Evolutionary conservation across 495 filamentous ascomycete genomes (phyloP), one percentile per base, ranked within the genome.

Genomic region (Daldinia concentrica): DNA sequence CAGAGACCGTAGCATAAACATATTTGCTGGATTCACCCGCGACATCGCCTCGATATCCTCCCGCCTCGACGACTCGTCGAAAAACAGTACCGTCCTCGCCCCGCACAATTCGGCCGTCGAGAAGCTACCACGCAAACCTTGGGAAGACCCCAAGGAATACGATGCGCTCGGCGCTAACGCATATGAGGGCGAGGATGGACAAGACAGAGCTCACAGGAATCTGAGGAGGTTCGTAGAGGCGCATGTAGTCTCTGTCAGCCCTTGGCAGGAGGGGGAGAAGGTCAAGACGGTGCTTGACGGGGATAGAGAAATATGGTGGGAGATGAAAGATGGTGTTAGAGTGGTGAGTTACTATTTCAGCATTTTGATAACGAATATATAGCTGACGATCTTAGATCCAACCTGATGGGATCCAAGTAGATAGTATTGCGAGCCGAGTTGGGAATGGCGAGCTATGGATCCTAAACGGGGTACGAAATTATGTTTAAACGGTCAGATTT

Each of bases 111-210:
- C 86, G 41, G 93, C 88, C 1, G 88, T 99, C 68, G 90, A 90
- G 70, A 86, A 80, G 1, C 84, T 98, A 41, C 93, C 94, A 0
- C 84, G 92, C 63, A 98, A 98, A 76, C 95, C 95, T 2, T 99
- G 95, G 95, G 95, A 99, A 73, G 90, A 96, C 68, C 89, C 92
- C 0, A 79, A 87, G 41, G 96, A 99, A 62, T 97, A 97, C 77
- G 82, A 80, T 3, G 82, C 81, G 6, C 82, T 93, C 17, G 95
- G 95, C 0, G 82, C 86, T n/a, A 78, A 90, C 34, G 93, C 93
- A 4, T 98, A 98, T 77, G 87, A 92, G 37, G 95, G 95, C 0
- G 79, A 84, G 0, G 88, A 87, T 14, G 96, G 96, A 0, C 89
- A 91, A 65, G 92, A 95, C 62, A 83, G 94, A 27, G 95, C 95